Evolutionary conservation across 257 asterid genomes (phyloP).

Genomic region (Solanum paucissectum): DNA sequence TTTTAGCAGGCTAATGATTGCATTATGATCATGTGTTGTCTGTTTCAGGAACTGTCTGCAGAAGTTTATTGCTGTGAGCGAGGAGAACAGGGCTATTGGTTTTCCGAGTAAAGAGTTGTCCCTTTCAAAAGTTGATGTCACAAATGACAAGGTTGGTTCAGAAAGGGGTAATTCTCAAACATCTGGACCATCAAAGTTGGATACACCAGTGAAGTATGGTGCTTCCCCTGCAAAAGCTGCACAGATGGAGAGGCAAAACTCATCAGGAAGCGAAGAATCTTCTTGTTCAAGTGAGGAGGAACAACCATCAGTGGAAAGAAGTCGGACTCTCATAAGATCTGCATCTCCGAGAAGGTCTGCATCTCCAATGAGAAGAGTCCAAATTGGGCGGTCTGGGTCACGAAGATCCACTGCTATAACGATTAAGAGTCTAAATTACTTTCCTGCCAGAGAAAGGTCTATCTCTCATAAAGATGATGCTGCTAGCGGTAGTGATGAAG

Average conservation of each 20-base stretch:
- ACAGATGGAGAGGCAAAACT: constrained; percentile 67
- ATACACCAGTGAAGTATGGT: constrained; percentile 45
- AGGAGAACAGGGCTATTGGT: constrained; percentile 14
- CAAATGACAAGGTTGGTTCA: constrained; percentile 11
- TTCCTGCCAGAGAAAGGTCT: constrained; percentile 61
- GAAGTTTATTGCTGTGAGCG: constrained; percentile 37
- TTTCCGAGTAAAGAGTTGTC: constrained; percentile 13
- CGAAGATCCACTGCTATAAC: constrained; percentile 88
- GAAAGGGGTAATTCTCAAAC: constrained; percentile 20
- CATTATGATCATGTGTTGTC: background rate
- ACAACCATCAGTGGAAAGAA: constrained; percentile 54
- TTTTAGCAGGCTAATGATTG: background rate
- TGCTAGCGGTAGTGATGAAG: constrained; percentile 46
- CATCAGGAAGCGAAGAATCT: constrained; percentile 61
- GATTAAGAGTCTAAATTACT: constrained; percentile 60
- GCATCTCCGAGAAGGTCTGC: constrained; percentile 96
- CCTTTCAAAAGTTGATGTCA: background rate
- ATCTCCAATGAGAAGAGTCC: constrained; percentile 97
- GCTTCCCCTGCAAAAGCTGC: constrained; percentile 95
- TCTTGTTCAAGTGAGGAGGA: constrained; percentile 80
- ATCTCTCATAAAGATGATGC: constrained; percentile 34
- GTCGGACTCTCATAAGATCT: constrained; percentile 59
- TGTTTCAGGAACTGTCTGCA: constrained; percentile 55
- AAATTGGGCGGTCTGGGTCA: constrained; percentile 87
- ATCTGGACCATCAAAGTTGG: constrained; percentile 22